These are phyloP conservation scores for maize (Zea mays) DNA, from an alignment of 176 grass and related monocot genomes.

Conservation along the genomic window DNA sequence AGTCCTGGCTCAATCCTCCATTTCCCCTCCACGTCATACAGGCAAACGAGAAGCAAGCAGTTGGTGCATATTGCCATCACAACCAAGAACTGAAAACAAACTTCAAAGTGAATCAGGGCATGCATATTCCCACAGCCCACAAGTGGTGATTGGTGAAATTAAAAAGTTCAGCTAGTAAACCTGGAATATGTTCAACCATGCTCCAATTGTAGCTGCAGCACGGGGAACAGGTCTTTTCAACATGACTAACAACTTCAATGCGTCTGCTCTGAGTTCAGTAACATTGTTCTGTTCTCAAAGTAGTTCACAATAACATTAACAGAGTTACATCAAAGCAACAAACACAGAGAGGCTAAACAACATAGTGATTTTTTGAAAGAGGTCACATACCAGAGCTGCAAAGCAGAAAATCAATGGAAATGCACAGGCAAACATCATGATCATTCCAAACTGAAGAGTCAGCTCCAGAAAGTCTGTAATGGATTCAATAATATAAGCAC, in stretches of 20 bases:
- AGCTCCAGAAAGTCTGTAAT: conserved; percentile 85
- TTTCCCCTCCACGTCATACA: conserved; percentile 86
- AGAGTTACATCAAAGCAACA: conserved; percentile 13
- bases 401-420: conserved; percentile 98
- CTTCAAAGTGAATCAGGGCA: not conserved
- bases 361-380: not conserved
- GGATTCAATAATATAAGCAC: conserved; percentile 30
- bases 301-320: conserved; percentile 3
- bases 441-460: conserved; percentile 98
- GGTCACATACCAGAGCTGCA: conserved; percentile 68
- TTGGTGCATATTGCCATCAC: conserved; percentile 99
- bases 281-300: conserved; percentile 69
- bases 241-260: conserved; percentile 88
- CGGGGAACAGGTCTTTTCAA: conserved; percentile 79
- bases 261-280: conserved; percentile 95
- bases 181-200: no score
- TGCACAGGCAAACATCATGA: conserved; percentile 99
- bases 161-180: no score
- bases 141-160: no score
- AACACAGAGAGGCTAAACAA: not conserved
- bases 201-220: conserved; percentile 57
- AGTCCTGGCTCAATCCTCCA: conserved; percentile 42
- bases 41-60: conserved; percentile 88
- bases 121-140: not conserved
- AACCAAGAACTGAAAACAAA: conserved; percentile 75